phyloP scores from a whole-genome alignment of 768 basidiomycete genomes.

The Serendipita sp. region DNA sequence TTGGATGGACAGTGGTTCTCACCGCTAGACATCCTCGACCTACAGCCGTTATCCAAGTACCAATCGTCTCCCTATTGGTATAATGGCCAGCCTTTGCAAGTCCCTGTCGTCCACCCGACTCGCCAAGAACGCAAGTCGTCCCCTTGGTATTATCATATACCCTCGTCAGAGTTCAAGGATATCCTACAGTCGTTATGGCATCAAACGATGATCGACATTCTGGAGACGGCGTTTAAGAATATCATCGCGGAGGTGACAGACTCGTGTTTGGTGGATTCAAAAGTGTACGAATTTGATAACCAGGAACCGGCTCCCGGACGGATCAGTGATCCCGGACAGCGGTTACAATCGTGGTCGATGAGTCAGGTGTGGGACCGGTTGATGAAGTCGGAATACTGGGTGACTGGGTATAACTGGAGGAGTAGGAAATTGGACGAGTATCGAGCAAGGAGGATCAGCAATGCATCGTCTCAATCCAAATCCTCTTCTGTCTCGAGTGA shows the following conservation, averaged over 20 bases:
- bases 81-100: neutral
- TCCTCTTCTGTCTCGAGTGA: slow-evolving; percentile 1
- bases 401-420: slow-evolving; percentile 4
- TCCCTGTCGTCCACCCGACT: neutral
- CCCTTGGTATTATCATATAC: neutral
- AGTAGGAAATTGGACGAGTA: neutral
- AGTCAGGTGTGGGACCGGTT: neutral
- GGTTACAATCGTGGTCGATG: neutral
- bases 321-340: neutral
- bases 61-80: neutral
- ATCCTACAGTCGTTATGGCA: neutral
- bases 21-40: neutral
- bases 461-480: neutral
- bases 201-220: neutral
- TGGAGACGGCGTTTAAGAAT: slow-evolving; percentile 5
- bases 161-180: neutral
- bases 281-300: slow-evolving; percentile 4
- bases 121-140: neutral
- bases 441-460: neutral
- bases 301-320: neutral
- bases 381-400: neutral
- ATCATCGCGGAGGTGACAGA: slow-evolving; percentile 4
- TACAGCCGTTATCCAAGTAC: neutral
- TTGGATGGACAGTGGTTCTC: neutral
- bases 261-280: slow-evolving; percentile 1